Conservation (phyloP, 805 yeast species). For the Sugiyamaella marilandica region DNA sequence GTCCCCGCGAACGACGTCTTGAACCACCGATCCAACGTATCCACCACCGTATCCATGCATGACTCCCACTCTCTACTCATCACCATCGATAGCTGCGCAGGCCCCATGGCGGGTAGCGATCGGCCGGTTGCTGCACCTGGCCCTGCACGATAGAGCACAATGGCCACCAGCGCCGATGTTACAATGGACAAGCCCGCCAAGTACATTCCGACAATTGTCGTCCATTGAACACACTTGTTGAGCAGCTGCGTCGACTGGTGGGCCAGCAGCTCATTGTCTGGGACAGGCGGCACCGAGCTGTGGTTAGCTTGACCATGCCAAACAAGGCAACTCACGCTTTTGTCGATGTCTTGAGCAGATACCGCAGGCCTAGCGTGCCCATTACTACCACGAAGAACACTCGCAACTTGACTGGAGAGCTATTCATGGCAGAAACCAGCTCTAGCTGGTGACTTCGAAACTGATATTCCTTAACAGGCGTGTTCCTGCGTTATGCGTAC, state of each 20-base stretch:
- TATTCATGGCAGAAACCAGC: no score
- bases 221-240: neutral
- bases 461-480: neutral
- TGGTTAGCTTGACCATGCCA: no score
- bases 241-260: neutral
- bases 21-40: conserved; percentile 1
- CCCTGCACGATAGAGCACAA: neutral
- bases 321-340: no score
- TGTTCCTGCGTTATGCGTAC: neutral
- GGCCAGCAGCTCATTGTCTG: neutral
- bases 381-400: no score
- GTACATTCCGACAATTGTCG: no score
- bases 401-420: no score
- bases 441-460: no score
- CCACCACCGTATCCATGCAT: neutral
- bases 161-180: neutral
- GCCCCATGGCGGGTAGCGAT: neutral
- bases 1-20: neutral
- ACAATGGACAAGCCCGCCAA: neutral
- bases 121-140: neutral
- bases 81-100: neutral
- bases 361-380: no score
- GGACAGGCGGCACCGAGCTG: neutral
- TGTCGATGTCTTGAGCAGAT: no score
- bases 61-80: neutral